These are phyloP conservation scores for Peniophora sp. DNA, from an alignment of 1,284 basidiomycete species.

Conservation along the genomic window DNA sequence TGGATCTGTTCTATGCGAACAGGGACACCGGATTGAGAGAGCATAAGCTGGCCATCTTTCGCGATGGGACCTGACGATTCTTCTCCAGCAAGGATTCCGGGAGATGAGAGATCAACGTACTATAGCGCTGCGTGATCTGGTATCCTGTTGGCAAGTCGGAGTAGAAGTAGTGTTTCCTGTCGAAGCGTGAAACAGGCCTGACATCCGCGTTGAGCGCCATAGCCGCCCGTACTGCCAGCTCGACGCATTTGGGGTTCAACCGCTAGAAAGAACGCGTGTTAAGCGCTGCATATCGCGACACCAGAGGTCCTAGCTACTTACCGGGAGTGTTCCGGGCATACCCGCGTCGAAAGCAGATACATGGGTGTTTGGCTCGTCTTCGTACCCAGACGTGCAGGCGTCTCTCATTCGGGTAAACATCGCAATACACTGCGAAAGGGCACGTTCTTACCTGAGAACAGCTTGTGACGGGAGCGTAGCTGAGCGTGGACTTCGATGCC, in stretches of 20 bases:
- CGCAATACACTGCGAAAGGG: neutral
- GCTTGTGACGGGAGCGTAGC: constrained; percentile 78
- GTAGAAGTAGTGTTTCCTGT: constrained; percentile 99
- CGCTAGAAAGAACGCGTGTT: constrained; percentile 42
- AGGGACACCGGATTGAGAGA: constrained; percentile 33
- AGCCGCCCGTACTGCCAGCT: constrained; percentile 77
- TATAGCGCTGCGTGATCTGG: constrained; percentile 95
- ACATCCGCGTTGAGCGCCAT: constrained; percentile 74
- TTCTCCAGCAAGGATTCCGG: neutral
- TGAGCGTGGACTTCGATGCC: constrained; percentile 97
- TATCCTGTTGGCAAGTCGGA: constrained; percentile 91
- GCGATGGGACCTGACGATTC: constrained; percentile 74
- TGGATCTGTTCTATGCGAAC: constrained; percentile 93
- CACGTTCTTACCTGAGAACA: constrained; percentile 78
- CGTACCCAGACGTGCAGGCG: constrained; percentile 39
- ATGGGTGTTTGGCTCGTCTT: constrained; percentile 59
- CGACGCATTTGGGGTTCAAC: constrained; percentile 75
- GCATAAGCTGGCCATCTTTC: constrained; percentile 52
- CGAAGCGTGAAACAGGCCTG: constrained; percentile 75
- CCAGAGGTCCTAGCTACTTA: constrained; percentile 21
- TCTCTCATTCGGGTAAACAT: constrained; percentile 10
- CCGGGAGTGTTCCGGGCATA: constrained; percentile 89
- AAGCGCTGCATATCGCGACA: no score
- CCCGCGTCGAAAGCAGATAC: constrained; percentile 87
- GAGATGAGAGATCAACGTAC: constrained; percentile 30